phyloP scores from a whole-genome alignment of 441 rosid species.

The Gossypium gossypioides region DNA sequence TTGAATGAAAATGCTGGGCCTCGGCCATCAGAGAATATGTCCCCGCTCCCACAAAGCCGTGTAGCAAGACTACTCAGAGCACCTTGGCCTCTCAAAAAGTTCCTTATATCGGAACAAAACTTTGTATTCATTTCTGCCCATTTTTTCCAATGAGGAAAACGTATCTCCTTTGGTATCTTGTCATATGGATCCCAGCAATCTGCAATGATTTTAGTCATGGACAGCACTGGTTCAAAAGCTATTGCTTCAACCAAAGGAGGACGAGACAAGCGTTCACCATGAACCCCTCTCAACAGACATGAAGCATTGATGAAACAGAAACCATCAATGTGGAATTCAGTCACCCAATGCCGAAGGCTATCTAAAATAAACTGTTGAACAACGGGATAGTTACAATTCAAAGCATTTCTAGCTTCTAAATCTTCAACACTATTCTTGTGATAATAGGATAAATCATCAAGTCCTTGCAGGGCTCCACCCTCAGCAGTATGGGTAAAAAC shows the following conservation, averaged over 20 bases:
- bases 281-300: slow-evolving; percentile 49
- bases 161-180: slow-evolving; percentile 27
- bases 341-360: slow-evolving; percentile 75
- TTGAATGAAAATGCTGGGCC: slow-evolving; percentile 84
- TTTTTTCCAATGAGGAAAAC: slow-evolving; percentile 85
- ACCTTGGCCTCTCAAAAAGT: slow-evolving; percentile 64
- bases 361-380: slow-evolving; percentile 64
- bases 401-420: slow-evolving; percentile 32
- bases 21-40: slow-evolving; percentile 63
- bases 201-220: slow-evolving; percentile 62
- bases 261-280: slow-evolving; percentile 60
- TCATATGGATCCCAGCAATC: slow-evolving; percentile 64
- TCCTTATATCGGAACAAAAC: slow-evolving; percentile 57
- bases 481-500: slow-evolving; percentile 64
- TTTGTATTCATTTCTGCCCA: slow-evolving; percentile 72
- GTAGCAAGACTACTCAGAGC: slow-evolving; percentile 73
- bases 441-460: slow-evolving; percentile 61
- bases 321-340: slow-evolving; percentile 77
- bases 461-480: slow-evolving; percentile 54
- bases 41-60: slow-evolving; percentile 86
- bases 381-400: slow-evolving; percentile 67
- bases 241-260: slow-evolving; percentile 85
- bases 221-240: slow-evolving; percentile 75
- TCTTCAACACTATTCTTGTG: slow-evolving; percentile 24
- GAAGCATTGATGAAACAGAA: slow-evolving; percentile 77